Base-by-base conservation (phyloP, 345 rosid genomes). In the Euphorbia tirucalli region DNA sequence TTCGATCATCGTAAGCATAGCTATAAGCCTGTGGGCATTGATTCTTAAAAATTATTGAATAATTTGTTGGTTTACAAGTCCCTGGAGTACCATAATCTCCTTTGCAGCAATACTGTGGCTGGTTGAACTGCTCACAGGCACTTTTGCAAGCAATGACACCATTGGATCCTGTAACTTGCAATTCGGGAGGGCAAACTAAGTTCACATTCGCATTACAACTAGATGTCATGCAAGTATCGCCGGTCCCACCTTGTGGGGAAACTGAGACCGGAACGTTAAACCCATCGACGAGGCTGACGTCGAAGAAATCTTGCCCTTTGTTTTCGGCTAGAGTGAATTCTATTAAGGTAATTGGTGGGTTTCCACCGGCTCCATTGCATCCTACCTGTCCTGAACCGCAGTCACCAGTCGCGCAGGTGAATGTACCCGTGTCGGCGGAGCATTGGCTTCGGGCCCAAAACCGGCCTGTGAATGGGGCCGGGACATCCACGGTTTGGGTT, bases 201-300 rank as follows among this genome's bases (percentile, higher is more conserved):
- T 84, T 84, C 35, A 81, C 71, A 57, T 81, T 62, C 22, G 1
- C 67, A 3, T 30, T 8, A 43, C 87, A 84, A 71, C 71, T 78
- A 0, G 84, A 2, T 9, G 21, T 0, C 0, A 58, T 73, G 77
- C 81, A 76, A 2, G 11, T 65, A 0, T 11, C 31, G 0, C 72
- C 73, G 24, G 77, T 46, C 3, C 82, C 78, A 5, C 84, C 85
- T 61, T 65, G 64, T 60, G 85, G 87, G 44, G 81, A 10, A 0
- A 77, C 39, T 0, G 83, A 81, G 6, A 81, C 13, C 11, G 82
- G 85, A 55, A 84, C n/a, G 66, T 84, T 81, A 54, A 69, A 84
- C 64, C 87, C 87, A 22, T 84, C 83, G 19, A 84, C 87, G 5
- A 79, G 87, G 68, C 83, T 79, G 5, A 84, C 10, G 65, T 84